Conservation (phyloP, 352 stramenopile genomes). For the Globisporangium sylvaticum region DNA sequence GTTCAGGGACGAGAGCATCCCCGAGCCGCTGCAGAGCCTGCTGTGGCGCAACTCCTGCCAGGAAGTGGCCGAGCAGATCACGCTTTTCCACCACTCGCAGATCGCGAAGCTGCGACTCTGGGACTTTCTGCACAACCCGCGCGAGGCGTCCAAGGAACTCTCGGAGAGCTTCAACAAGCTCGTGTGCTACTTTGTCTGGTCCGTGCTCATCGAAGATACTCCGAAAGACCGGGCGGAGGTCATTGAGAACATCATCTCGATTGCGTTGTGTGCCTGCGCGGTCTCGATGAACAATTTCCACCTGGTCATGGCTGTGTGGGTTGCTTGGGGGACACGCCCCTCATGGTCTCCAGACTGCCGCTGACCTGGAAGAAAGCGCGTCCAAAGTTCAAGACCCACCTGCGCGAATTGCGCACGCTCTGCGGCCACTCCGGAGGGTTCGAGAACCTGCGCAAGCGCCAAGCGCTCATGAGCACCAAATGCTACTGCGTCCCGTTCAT, state of each 20-base stretch:
- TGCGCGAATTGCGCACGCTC: conserved; percentile 53
- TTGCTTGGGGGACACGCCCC: conserved; percentile 59
- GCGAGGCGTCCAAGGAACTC: conserved; percentile 42
- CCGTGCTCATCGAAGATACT: conserved; percentile 61
- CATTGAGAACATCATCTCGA: conserved; percentile 69
- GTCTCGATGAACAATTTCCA: conserved; percentile 67
- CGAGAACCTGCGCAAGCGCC: conserved; percentile 59
- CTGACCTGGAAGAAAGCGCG: conserved; percentile 71
- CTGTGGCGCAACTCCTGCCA: conserved; percentile 49
- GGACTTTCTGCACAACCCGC: conserved; percentile 52
- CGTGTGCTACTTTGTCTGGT: conserved; percentile 72
- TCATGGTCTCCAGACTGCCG: conserved; percentile 67
- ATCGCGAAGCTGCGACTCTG: conserved; percentile 41
- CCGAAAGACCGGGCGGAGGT: conserved; percentile 61
- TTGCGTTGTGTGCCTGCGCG: conserved; percentile 40
- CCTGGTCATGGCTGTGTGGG: conserved; percentile 77
- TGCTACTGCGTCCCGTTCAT: conserved; percentile 63
- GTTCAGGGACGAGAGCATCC: conserved; percentile 37
- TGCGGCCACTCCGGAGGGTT: conserved; percentile 74
- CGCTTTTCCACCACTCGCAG: conserved; percentile 58
- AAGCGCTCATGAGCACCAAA: conserved; percentile 37
- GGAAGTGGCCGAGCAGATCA: conserved; percentile 62
- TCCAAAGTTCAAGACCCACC: conserved; percentile 57
- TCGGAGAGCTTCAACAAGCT: conserved; percentile 65
- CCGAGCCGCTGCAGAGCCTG: conserved; percentile 38